Base-by-base conservation (phyloP, 2,329 filamentous ascomycete genomes). In the Fusarium sp. region DNA sequence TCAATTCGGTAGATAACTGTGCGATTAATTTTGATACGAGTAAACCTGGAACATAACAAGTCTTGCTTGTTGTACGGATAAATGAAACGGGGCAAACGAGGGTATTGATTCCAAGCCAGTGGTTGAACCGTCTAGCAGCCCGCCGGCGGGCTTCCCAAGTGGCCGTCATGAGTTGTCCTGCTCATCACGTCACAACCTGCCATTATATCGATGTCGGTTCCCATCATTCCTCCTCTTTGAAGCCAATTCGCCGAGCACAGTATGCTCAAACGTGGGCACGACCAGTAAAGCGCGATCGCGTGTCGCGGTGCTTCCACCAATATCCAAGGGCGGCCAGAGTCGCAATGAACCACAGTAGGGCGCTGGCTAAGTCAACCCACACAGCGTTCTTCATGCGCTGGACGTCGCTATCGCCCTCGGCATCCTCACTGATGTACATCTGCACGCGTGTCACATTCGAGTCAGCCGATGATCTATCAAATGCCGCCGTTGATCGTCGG, bases 351-450 rank as follows among this genome's bases (percentile, higher is more conserved):
- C 95, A 98, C 59, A 98, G 85, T 16, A 94, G 79, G 81, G 94
- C 88, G 80, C 92, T 94, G 55, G 89, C 85, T 59, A 97, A 82
- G 81, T 96, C 93, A 53, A 97, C 87, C 93, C 94, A 97, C 17
- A 96, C 93, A 6, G 94, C 93, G 79, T 92, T 91, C 84, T 95
- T 94, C 94, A 98, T 97, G 65, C 93, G 88, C 74, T 86, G 84
- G 66, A 96, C 87, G 58, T 88, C 91, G 44, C 77, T 76, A 79
- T 93, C 87, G 16, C 91, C 91, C 79, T 92, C 86, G 0, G 91
- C 81, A 67, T 94, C 81, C 77, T 91, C 91, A 62, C 89, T 82
- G 79, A 97, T 93, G 85, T 92, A 98, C 87, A 96, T 84, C 83
- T 87, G 70, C 35, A 31, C 22, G 46, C 40, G 51, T 61, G 49